A percentile compares a stretch with the other conserved stretches of the same genome.
Evolutionary conservation across 441 rosid species (phyloP).

Genomic region (Euphorbia celastroides): DNA sequence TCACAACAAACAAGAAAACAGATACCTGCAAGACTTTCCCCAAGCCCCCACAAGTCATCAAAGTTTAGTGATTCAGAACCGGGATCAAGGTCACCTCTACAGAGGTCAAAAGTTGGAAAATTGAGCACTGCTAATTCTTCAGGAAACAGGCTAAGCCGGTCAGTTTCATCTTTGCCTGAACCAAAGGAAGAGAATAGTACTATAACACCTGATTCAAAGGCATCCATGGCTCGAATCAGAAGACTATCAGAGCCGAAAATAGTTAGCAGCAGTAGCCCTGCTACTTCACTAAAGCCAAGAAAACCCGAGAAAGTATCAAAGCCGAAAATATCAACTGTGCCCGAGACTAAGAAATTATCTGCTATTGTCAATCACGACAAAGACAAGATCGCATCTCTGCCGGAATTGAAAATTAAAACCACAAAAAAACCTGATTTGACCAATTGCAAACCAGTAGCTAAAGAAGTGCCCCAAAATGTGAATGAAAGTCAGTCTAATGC

Average conservation of each 20-base stretch:
- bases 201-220: constrained; percentile 48
- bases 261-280: constrained; percentile 29
- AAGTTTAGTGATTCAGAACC: constrained; percentile 85
- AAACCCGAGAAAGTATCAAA: constrained; percentile 38
- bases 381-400: constrained; percentile 83
- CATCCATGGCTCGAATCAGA: constrained; percentile 65
- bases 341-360: constrained; percentile 75
- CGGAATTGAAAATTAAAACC: constrained; percentile 69
- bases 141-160: constrained; percentile 53
- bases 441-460: constrained; percentile 33
- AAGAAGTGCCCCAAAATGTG: constrained; percentile 28
- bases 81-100: constrained; percentile 70
- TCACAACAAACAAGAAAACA: constrained; percentile 47
- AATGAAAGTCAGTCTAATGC: constrained; percentile 31
- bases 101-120: constrained; percentile 55
- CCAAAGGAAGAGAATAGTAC: constrained; percentile 44
- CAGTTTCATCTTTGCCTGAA: constrained; percentile 65
- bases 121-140: constrained; percentile 46
- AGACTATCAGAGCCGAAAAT: constrained; percentile 86
- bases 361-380: constrained; percentile 83
- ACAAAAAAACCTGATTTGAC: constrained; percentile 35
- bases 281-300: constrained; percentile 46
- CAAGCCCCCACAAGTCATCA: constrained; percentile 58
- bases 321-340: constrained; percentile 36
- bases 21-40: constrained; percentile 58